Evolutionary conservation across 495 filamentous ascomycete genomes (phyloP).

Genomic region (Ascobolus immersus): DNA sequence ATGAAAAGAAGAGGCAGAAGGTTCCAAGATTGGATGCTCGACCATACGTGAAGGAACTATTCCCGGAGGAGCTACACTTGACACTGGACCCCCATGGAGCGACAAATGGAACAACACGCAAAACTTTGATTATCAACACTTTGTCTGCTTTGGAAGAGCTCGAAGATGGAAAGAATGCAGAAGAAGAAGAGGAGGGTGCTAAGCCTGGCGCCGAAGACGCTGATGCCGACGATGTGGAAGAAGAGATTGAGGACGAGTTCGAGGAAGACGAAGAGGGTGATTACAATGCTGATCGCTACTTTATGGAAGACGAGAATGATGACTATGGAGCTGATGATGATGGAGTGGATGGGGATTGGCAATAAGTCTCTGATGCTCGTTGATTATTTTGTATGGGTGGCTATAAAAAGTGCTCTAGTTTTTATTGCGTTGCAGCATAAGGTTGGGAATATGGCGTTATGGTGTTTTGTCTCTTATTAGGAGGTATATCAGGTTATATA

Average conservation of each 20-base stretch:
- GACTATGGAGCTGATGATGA: slow-evolving; percentile 13
- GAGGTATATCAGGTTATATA: too few relatives aligned
- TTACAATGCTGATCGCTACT: slow-evolving; percentile 17
- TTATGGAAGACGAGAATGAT: slow-evolving; percentile 11
- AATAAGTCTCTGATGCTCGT: too few relatives aligned
- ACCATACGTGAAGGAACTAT: slow-evolving; percentile 10
- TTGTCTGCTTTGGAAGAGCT: slow-evolving; percentile 6
- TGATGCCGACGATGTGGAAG: slow-evolving; percentile 13
- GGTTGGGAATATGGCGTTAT: too few relatives aligned
- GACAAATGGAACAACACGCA: neutral
- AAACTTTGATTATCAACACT: neutral
- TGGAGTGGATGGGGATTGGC: slow-evolving; percentile 10
- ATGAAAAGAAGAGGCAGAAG: slow-evolving; percentile 9
- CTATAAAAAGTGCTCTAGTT: too few relatives aligned
- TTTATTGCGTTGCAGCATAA: too few relatives aligned
- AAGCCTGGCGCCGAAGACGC: slow-evolving; percentile 9
- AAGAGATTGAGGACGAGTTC: slow-evolving; percentile 5
- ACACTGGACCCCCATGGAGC: slow-evolving; percentile 6
- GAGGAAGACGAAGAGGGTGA: slow-evolving; percentile 9
- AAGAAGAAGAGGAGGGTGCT: slow-evolving; percentile 7
- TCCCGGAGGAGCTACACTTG: slow-evolving; percentile 11
- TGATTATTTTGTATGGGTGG: too few relatives aligned
- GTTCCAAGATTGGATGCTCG: slow-evolving; percentile 15
- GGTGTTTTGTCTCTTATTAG: too few relatives aligned
- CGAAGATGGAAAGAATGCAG: slow-evolving; percentile 12